Evolutionary conservation across 1,284 basidiomycete species (phyloP), one percentile per base, ranked within the genome.

Genomic region (Fomitopsis palustris): DNA sequence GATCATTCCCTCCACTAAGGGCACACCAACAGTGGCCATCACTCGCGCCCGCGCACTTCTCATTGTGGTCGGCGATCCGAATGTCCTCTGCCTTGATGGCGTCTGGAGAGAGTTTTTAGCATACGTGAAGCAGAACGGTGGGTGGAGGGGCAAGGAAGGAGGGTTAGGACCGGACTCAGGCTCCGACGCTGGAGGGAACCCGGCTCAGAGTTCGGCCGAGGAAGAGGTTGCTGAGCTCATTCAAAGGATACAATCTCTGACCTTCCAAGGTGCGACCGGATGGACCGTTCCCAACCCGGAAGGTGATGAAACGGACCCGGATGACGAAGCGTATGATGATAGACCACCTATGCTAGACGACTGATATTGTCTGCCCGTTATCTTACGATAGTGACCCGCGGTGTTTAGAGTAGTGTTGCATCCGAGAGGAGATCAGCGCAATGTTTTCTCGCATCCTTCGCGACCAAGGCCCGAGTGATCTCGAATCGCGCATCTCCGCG

Each of bases 11-110:
- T 3, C 17, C 4, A 2, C 27, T 35, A 4, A 10, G 12, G n/a
- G n/a, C n/a, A n/a, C n/a, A n/a, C n/a, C n/a, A n/a, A n/a, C 42
- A 76, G 73, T 75, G 27, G 70, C 70, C 19, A 61, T 75, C 17
- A 81, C 80, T 3, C 80, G 85, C n/a, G 83, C 84, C 0, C 77
- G 85, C 64, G 78, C 84, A 0, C 71, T 87, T 0, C 74, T 87
- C 2, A 78, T 87, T 57, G 70, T 86, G 56, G 69, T 87, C 43
- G 84, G 85, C 1, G 82, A 87, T 59, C 77, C 82, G 0, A 68
- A 69, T 0, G 75, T 85, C 27, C 74, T 87, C 6, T 78, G 78
- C 3, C 72, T 82, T 3, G 79, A 81, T 60, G 75, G 75, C 0
- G 65, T 82, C 0, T 85, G 83, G 83, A 70, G 80, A 2, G 70